Base-by-base conservation (phyloP, 148 eudicot genomes). In the Fagopyrum esculentum region DNA sequence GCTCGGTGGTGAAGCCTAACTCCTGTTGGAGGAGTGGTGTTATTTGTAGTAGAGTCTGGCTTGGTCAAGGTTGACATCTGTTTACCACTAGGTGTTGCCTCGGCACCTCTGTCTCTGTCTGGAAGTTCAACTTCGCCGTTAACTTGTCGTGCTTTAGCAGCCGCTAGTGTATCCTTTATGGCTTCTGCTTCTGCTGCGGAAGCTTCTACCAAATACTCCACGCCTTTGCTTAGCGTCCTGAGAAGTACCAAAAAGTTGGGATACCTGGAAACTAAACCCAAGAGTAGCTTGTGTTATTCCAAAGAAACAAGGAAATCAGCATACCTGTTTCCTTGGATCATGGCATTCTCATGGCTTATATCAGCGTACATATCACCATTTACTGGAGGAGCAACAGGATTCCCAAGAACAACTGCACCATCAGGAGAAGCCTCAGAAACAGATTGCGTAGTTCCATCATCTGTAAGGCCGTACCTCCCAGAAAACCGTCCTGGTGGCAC, bases 151-250 rank as follows among this genome's bases (percentile, higher is more conserved):
- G 97, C 98, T 87, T 95, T 95, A 43, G 96, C 98, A 76, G 98
- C 98, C 70, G 97, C 97, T 73, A 95, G 79, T 68, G 98, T 87
- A 72, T 96, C 93, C 82, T 79, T 86, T 60, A 95, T 95, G 72
- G 98, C 98, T 85, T 95, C 98, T 35, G 97, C 97, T 86, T 95
- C 98, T 43, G 97, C 98, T 59, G 98, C 98, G 0, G 98, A 86
- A 64, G 98, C 98, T 84, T 92, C 96, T 79, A 90, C 98, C 84
- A 95, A 80, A 81, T 90, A 90, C 77, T 95, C 97, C 68, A 95
- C 96, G 52, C 98, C 98, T 84, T 92, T 95, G 84, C 86, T 95
- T 44, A 81, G 84, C 85, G 93, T 86, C 93, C 98, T 95, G 93
- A 77, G 76, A 45, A 78, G 47, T 40, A 66, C 16, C 47, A 4